These are phyloP conservation scores for Chrysophaeum taylorii DNA, from an alignment of 352 stramenopile genomes.

Conservation along the genomic window DNA sequence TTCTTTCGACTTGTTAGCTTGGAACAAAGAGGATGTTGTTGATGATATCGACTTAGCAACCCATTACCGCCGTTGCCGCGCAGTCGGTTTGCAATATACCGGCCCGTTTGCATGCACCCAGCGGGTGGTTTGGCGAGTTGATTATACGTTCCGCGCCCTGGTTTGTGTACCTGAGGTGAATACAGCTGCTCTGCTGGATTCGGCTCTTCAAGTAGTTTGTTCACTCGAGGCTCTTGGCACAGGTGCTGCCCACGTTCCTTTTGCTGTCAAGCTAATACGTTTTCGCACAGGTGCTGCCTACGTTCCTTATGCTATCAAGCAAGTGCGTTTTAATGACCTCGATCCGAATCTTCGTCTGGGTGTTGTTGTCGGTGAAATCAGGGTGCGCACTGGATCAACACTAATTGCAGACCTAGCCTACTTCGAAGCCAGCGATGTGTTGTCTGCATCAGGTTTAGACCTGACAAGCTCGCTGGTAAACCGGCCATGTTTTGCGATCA, in stretches of 20 bases:
- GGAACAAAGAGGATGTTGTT: neutral
- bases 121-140: neutral
- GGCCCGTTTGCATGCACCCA: neutral
- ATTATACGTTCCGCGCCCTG: neutral
- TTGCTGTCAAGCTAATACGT: too few species aligned
- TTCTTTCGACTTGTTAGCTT: neutral
- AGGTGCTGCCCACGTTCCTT: too few species aligned
- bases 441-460: too few species aligned
- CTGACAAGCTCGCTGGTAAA: too few species aligned
- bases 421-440: too few species aligned
- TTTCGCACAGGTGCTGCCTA: neutral
- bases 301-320: too few species aligned
- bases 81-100: neutral
- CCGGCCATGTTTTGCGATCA: too few species aligned
- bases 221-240: neutral
- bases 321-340: too few species aligned
- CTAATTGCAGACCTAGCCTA: too few species aligned
- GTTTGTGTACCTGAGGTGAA: neutral
- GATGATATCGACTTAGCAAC: neutral
- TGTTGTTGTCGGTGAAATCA: too few species aligned
- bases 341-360: too few species aligned
- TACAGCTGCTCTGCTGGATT: neutral
- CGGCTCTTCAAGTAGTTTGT: neutral
- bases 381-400: too few species aligned
- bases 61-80: conserved; percentile 2